Evolutionary conservation across 192 early-diverging fungal genomes (phyloP), one percentile per base, ranked within the genome.

Genomic region (Podila horticola): DNA sequence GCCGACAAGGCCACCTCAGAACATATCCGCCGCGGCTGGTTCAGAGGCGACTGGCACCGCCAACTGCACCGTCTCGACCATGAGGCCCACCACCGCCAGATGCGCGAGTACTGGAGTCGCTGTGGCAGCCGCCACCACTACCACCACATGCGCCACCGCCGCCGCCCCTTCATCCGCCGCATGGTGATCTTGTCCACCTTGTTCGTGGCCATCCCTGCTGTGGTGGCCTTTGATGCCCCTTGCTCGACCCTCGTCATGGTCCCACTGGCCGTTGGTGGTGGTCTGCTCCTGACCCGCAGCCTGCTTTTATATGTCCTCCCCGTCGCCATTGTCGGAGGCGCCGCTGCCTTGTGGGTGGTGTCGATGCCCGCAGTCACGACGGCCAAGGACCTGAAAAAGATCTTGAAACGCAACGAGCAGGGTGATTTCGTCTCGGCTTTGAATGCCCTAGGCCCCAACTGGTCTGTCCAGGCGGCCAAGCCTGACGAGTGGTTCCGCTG

Each of bases 401-500:
- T 81, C 24, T 5, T 81, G 38, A 81, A 73, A 58, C 60, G 71
- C 8, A 61, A 58, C 60, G 68, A 45, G 24, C 58, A 19, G 9
- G 57, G 62, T 0, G 31, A 38, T 8, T 28, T 64, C 24, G n/a
- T n/a, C 29, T 52, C 71, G 15, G 77, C 77, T 4, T 61, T 81
- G 62, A 30, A 15, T 0, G 55, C 62, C 2, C 31, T 81, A 31
- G 77, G 77, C n/a, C 50, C 65, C 6, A 67, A 69, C 3, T 81
- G 77, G 77, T 62, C 72, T 51, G 49, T 81, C 24, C 71, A 81
- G 55, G 26, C 57, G 3, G 58, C 77, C 11, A 50, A 31, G 6
- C 31, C 70, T 1, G 55, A 73, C 13, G 77, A 81, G 67, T 81
- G 77, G 77, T 81, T 81, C 67, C 66, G 51, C 4, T 81, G 77